A percentile compares a stretch with the other conserved stretches of the same genome.
These are phyloP conservation scores for Ulmus americana DNA, from an alignment of 331 rosid species.

Conservation along the genomic window DNA sequence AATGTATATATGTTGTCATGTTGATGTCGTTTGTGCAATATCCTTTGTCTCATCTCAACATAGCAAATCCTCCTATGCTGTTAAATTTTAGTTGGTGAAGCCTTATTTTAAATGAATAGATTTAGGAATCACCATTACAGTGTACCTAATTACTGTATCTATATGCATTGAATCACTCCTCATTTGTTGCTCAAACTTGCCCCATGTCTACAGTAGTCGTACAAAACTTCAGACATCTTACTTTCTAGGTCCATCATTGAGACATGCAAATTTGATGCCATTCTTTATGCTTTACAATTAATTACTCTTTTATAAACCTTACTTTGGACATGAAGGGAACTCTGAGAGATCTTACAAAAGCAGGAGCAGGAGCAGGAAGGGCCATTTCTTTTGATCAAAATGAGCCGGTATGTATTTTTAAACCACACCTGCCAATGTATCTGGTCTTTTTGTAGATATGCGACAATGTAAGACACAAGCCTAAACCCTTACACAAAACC, in stretches of 20 bases:
- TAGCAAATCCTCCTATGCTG: background rate
- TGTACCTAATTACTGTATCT: background rate
- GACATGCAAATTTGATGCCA: background rate
- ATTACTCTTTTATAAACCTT: conserved; percentile 3
- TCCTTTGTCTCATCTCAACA: background rate
- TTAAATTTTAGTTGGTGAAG: background rate
- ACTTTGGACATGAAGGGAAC: conserved; percentile 52
- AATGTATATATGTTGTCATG: background rate
- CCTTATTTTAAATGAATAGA: background rate
- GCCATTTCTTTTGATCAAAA: conserved; percentile 38
- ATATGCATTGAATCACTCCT: background rate
- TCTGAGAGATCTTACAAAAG: conserved; percentile 60
- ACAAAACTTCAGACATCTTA: background rate
- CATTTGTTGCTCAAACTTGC: conserved; percentile 3
- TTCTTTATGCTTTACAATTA: conserved; percentile 1
- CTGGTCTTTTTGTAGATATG: background rate
- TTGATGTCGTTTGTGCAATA: background rate
- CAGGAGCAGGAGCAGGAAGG: conserved; percentile 29
- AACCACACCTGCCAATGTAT: background rate
- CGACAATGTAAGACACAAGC: background rate
- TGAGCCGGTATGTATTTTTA: conserved; percentile 40
- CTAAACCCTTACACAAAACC: too few species aligned
- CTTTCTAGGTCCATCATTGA: background rate
- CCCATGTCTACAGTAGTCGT: background rate
- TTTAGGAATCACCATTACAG: background rate